Base-by-base conservation (phyloP, 345 rosid species). In the Pseudoturritis turrita region DNA sequence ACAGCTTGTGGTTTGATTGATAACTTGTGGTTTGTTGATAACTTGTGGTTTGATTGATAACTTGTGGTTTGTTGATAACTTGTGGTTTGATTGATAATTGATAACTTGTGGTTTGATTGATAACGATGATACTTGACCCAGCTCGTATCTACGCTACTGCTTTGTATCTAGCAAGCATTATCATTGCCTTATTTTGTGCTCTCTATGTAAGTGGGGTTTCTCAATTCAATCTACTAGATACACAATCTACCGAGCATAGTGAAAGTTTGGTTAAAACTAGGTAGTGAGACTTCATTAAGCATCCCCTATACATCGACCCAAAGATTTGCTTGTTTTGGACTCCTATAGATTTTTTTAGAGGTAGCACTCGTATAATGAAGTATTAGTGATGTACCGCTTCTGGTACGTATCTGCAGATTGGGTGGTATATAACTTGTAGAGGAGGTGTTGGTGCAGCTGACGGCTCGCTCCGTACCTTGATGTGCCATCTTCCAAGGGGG, bases 51-150 rank as follows among this genome's bases (percentile, higher is more conserved):
- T n/a, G n/a, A n/a, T n/a, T n/a, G n/a, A n/a, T n/a, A n/a, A n/a
- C n/a, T n/a, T n/a, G n/a, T n/a, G n/a, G n/a, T n/a, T n/a, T n/a
- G n/a, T n/a, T n/a, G n/a, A n/a, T n/a, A n/a, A n/a, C n/a, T n/a
- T n/a, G n/a, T n/a, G n/a, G n/a, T n/a, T n/a, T n/a, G n/a, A n/a
- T n/a, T n/a, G n/a, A n/a, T n/a, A n/a, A n/a, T n/a, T n/a, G n/a
- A n/a, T n/a, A n/a, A n/a, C n/a, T n/a, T n/a, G n/a, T n/a, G n/a
- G n/a, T n/a, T n/a, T n/a, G n/a, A n/a, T n/a, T n/a, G n/a, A n/a
- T n/a, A n/a, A 81, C 83, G 41, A 94, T 94, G 97, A 94, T 94
- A 96, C 96, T 91, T 74, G 98, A 94, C 80, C 96, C 96, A 62
- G 96, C 81, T 76, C 95, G 97, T 44, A 94, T 94, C 55, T 94